A percentile compares a stretch with the other conserved stretches of the same genome.
These are phyloP conservation scores for Apophysomyces sp. DNA, from an alignment of 371 early-diverging fungal genomes.

Conservation along the genomic window DNA sequence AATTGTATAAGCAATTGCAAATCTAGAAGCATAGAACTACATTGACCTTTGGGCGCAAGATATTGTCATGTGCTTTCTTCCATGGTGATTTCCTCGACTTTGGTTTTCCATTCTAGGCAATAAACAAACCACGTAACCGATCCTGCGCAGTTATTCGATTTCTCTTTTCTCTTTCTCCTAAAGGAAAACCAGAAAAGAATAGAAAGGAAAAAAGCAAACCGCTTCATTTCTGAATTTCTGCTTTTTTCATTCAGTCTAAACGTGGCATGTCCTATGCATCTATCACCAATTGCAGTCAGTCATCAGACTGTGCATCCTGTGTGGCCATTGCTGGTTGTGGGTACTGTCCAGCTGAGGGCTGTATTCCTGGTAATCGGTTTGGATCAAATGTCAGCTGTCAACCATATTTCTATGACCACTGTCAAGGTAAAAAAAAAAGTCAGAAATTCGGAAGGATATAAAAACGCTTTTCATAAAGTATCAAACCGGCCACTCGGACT, in stretches of 20 bases:
- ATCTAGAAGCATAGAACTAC: too few relatives aligned
- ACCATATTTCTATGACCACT: not conserved
- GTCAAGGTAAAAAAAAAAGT: not conserved
- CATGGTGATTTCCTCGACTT: not conserved
- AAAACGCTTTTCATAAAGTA: not conserved
- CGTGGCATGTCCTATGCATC: not conserved
- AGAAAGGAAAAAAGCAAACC: too few relatives aligned
- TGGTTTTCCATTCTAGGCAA: not conserved
- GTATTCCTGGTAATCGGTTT: conserved; percentile 4
- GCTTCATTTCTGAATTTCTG: not conserved
- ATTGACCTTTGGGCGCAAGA: too few relatives aligned
- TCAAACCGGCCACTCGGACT: not conserved
- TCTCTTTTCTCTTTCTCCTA: too few relatives aligned
- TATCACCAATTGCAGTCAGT: not conserved
- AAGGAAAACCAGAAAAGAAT: too few relatives aligned
- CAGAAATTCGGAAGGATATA: not conserved
- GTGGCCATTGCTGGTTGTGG: conserved; percentile 9
- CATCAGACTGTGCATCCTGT: conserved; percentile 4
- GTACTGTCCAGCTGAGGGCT: not conserved
- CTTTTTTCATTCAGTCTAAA: not conserved
- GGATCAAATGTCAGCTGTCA: not conserved
- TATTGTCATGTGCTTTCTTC: too few relatives aligned
- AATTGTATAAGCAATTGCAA: too few relatives aligned
- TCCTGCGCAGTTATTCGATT: not conserved
- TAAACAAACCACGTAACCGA: not conserved